A percentile compares a stretch with the other conserved stretches of the same genome.
These are phyloP conservation scores for Cercospora sp. DNA, from an alignment of 2,329 filamentous ascomycete species.

Conservation along the genomic window DNA sequence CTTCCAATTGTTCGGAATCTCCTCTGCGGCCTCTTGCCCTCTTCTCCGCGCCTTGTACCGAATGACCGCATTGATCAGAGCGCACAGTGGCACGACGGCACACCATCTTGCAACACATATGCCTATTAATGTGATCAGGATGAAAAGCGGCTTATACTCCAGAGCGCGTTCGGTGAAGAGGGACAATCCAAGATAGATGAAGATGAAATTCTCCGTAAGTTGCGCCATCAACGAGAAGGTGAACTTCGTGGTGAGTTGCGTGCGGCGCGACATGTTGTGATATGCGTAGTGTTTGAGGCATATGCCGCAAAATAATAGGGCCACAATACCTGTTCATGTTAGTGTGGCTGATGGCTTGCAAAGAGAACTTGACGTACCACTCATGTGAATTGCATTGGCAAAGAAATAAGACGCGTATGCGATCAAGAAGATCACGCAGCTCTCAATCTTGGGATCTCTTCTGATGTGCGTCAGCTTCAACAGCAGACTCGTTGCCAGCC, in stretches of 20 bases:
- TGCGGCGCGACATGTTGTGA: slow-evolving; percentile 98
- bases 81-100: slow-evolving; percentile 90
- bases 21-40: slow-evolving; percentile 75
- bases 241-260: slow-evolving; percentile 96
- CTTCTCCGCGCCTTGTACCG: slow-evolving; percentile 77
- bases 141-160: slow-evolving; percentile 90
- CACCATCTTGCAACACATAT: slow-evolving; percentile 92
- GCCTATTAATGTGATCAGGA: slow-evolving; percentile 85
- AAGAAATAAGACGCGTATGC: slow-evolving; percentile 98
- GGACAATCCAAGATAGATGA: slow-evolving; percentile 94
- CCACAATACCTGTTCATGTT: slow-evolving; percentile 74
- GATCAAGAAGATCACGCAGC: slow-evolving; percentile 87
- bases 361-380: slow-evolving; percentile 61
- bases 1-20: slow-evolving; percentile 91
- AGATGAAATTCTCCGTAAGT: slow-evolving; percentile 98
- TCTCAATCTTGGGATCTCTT: slow-evolving; percentile 93
- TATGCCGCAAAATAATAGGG: slow-evolving; percentile 94
- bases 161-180: slow-evolving; percentile 88
- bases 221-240: slow-evolving; percentile 93
- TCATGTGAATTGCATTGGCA: slow-evolving; percentile 92
- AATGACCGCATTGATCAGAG: slow-evolving; percentile 87
- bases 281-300: slow-evolving; percentile 99
- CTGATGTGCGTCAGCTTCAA: slow-evolving; percentile 94
- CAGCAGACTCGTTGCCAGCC: slow-evolving; percentile 80
- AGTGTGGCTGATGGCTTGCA: slow-evolving; percentile 1